Evolutionary conservation across 2,329 filamentous ascomycete species (phyloP).

Genomic region (Arachnopeziza araneosa): DNA sequence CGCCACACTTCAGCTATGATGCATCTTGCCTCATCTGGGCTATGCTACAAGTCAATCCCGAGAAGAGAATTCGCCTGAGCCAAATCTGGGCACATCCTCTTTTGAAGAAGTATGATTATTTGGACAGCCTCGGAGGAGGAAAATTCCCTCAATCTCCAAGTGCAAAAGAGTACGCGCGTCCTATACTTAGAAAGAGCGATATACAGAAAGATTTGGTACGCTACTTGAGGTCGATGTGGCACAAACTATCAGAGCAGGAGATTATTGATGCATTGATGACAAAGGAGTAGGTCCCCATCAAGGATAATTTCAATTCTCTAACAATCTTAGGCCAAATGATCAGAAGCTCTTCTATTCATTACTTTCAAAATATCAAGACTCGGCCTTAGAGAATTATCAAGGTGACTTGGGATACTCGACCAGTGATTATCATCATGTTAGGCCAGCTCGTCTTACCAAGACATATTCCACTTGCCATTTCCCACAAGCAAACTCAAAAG

Average conservation of each 20-base stretch:
- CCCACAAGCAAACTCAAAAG: slow-evolving; percentile 37
- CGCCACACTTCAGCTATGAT: slow-evolving; percentile 57
- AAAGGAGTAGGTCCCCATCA: slow-evolving; percentile 46
- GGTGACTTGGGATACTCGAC: slow-evolving; percentile 75
- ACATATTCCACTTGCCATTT: slow-evolving; percentile 59
- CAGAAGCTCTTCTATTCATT: slow-evolving; percentile 92
- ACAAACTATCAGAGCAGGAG: slow-evolving; percentile 70
- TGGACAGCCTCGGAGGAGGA: slow-evolving; percentile 48
- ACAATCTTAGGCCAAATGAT: slow-evolving; percentile 62
- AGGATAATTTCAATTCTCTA: neutral
- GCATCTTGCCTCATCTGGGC: slow-evolving; percentile 71
- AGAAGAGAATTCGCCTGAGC: slow-evolving; percentile 70
- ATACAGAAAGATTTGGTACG: slow-evolving; percentile 78
- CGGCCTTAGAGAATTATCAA: slow-evolving; percentile 82
- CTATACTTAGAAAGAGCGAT: slow-evolving; percentile 55
- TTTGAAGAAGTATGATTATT: slow-evolving; percentile 74
- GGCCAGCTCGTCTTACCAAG: slow-evolving; percentile 51
- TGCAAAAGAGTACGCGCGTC: slow-evolving; percentile 56
- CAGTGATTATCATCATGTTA: slow-evolving; percentile 85
- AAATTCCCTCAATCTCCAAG: slow-evolving; percentile 48
- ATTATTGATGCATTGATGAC: slow-evolving; percentile 63
- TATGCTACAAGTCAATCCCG: slow-evolving; percentile 75
- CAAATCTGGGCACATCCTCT: slow-evolving; percentile 84
- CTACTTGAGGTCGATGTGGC: slow-evolving; percentile 87
- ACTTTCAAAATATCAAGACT: slow-evolving; percentile 73